Conservation (phyloP, 768 basidiomycete species). For the Boletus patriciae region DNA sequence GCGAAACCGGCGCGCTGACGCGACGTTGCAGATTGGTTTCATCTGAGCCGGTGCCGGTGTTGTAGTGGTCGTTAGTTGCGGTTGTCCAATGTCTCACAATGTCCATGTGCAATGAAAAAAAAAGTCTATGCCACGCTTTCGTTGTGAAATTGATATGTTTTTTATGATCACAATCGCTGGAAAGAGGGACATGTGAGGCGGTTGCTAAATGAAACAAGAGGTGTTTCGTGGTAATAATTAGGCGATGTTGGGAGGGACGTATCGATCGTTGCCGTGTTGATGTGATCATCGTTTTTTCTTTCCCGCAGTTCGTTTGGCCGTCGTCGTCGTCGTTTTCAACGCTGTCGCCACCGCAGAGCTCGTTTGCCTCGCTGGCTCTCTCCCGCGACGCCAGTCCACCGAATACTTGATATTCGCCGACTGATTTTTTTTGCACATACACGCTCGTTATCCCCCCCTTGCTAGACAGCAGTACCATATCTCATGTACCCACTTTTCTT, state of each 20-base stretch:
- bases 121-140: neutral
- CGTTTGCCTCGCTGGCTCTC: slow-evolving; percentile 6
- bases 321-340: slow-evolving; percentile 5
- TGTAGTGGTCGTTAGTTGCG: neutral
- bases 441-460: slow-evolving; percentile 41
- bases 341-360: slow-evolving; percentile 18
- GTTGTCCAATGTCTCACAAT: slow-evolving; percentile 6
- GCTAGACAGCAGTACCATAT: slow-evolving; percentile 36
- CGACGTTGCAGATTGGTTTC: slow-evolving; percentile 75
- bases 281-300: slow-evolving; percentile 13
- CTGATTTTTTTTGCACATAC: neutral
- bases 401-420: slow-evolving; percentile 1
- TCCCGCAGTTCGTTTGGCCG: slow-evolving; percentile 14
- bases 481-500: slow-evolving; percentile 30
- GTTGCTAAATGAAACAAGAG: too few species aligned
- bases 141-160: neutral
- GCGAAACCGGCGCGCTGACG: neutral
- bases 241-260: neutral
- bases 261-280: slow-evolving; percentile 20
- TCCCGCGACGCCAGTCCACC: slow-evolving; percentile 14
- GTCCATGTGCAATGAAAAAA: slow-evolving; percentile 8
- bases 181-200: too few species aligned
- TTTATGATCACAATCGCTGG: too few species aligned
- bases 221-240: neutral
- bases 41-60: slow-evolving; percentile 52